Conservation (phyloP, 2,329 filamentous ascomycete species). For the Verticillium isaacii region DNA sequence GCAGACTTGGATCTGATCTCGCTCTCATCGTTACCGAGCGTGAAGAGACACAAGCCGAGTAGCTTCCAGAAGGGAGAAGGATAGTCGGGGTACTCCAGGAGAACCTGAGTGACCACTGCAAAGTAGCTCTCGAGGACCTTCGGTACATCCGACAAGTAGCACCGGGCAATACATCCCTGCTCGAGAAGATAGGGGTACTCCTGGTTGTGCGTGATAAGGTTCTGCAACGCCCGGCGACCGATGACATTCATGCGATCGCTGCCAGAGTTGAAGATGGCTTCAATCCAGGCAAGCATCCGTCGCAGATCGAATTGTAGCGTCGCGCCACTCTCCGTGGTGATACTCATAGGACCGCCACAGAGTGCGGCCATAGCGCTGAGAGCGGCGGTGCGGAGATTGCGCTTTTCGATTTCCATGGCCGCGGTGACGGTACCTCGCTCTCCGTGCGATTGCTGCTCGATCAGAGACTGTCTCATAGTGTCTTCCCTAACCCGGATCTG, state of each 20-base stretch:
- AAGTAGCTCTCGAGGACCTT: constrained; percentile 96
- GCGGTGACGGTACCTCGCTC: constrained; percentile 78
- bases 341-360: constrained; percentile 79
- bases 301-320: constrained; percentile 86
- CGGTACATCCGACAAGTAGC: constrained; percentile 74
- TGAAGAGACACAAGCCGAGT: constrained; percentile 83
- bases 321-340: constrained; percentile 84
- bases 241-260: constrained; percentile 92
- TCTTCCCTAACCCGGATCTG: constrained; percentile 81
- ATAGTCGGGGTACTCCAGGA: constrained; percentile 79
- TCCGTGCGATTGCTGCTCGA: constrained; percentile 71
- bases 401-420: constrained; percentile 95
- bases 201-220: constrained; percentile 85
- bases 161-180: constrained; percentile 77
- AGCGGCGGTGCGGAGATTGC: constrained; percentile 83
- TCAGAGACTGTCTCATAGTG: constrained; percentile 77
- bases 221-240: constrained; percentile 80
- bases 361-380: constrained; percentile 93
- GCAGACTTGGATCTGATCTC: constrained; percentile 86
- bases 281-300: constrained; percentile 92
- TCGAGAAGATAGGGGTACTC: constrained; percentile 82
- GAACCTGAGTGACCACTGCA: constrained; percentile 80
- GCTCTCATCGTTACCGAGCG: constrained; percentile 85
- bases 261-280: constrained; percentile 85
- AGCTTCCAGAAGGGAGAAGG: constrained; percentile 87